Conservation (phyloP, 768 basidiomycete genomes). For the Leccinum subtestaceum region DNA sequence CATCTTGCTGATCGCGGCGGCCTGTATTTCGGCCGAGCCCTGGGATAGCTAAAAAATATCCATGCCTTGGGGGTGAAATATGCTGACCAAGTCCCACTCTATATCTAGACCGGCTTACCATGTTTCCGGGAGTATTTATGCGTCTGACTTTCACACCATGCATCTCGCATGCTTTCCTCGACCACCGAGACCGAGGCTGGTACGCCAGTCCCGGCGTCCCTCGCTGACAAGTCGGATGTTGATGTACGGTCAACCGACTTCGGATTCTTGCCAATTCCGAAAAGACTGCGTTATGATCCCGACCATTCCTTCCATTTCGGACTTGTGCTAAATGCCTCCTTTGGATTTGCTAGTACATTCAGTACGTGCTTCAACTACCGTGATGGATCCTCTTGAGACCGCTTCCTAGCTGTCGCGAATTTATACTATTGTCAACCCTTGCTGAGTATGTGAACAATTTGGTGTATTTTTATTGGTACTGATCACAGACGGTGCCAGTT, state of each 20-base stretch:
- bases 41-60: neutral
- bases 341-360: slow-evolving; percentile 60
- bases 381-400: neutral
- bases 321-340: slow-evolving; percentile 50
- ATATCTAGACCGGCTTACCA: neutral
- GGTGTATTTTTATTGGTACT: neutral
- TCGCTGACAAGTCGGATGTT: neutral
- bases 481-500: slow-evolving; percentile 14
- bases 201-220: neutral
- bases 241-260: slow-evolving; percentile 43
- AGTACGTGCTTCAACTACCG: slow-evolving; percentile 14
- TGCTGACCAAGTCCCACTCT: neutral
- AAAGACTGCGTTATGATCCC: slow-evolving; percentile 49
- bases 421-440: slow-evolving; percentile 83
- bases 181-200: neutral
- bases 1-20: neutral
- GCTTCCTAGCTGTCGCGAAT: slow-evolving; percentile 59
- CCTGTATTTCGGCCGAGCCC: neutral
- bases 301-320: slow-evolving; percentile 51
- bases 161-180: slow-evolving; percentile 17
- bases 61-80: neutral
- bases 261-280: slow-evolving; percentile 63
- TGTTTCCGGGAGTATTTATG: slow-evolving; percentile 16
- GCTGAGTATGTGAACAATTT: slow-evolving; percentile 47
- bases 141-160: neutral